phyloP scores from a whole-genome alignment of 192 early-diverging fungal species.

The Coemansia sp. region DNA sequence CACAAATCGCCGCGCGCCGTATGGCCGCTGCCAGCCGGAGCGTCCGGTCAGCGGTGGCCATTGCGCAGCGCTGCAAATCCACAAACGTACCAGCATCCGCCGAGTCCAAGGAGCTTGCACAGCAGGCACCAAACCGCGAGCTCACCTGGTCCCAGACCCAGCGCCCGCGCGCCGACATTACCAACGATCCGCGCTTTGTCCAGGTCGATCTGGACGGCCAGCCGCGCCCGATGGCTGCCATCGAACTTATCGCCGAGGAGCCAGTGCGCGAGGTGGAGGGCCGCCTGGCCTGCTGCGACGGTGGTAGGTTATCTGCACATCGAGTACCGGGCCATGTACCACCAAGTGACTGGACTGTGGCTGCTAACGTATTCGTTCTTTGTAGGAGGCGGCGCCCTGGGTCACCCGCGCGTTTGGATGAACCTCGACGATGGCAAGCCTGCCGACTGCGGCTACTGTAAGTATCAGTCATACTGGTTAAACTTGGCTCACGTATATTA shows the following conservation, averaged over 20 bases:
- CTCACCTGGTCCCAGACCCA: conserved; percentile 76
- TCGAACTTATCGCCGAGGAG: conserved; percentile 86
- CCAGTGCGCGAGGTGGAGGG: conserved; percentile 73
- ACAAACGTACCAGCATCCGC: conserved; percentile 18
- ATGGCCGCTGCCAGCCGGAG: conserved; percentile 1
- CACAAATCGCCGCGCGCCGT: not conserved
- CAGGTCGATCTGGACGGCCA: conserved; percentile 77
- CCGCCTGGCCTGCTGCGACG: conserved; percentile 78
- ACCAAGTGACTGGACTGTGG: too few relatives aligned
- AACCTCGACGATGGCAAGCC: conserved; percentile 66
- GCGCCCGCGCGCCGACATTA: conserved; percentile 62
- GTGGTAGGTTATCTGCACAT: conserved; percentile 26
- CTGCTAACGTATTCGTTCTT: too few relatives aligned
- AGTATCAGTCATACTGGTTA: conserved; percentile 15
- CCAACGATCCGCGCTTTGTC: conserved; percentile 80
- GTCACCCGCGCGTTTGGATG: conserved; percentile 93
- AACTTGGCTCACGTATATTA: not conserved
- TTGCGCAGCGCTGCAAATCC: conserved; percentile 35
- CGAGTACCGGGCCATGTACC: too few relatives aligned
- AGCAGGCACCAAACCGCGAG: conserved; percentile 74
- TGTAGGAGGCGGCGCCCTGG: conserved; percentile 76
- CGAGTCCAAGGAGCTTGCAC: conserved; percentile 22
- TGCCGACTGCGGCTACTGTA: conserved; percentile 78
- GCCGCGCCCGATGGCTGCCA: conserved; percentile 84
- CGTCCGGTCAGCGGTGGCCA: not conserved